These are phyloP conservation scores for Viridothelium virens DNA, from an alignment of 495 filamentous ascomycete species.

Conservation along the genomic window DNA sequence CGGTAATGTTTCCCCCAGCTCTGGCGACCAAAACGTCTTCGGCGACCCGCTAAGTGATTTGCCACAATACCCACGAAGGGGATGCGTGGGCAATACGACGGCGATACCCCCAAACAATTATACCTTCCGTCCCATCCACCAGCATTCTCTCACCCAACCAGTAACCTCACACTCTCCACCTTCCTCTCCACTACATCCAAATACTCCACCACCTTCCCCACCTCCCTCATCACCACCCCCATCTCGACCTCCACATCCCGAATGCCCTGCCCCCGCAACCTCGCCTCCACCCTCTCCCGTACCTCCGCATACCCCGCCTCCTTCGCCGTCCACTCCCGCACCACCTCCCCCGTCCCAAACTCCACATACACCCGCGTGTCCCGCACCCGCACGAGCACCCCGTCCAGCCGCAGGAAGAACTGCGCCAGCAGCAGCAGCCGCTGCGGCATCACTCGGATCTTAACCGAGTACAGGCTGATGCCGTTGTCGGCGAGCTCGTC, in stretches of 20 bases:
- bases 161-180: constrained; percentile 10
- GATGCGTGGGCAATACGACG: neutral
- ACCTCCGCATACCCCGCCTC: constrained; percentile 74
- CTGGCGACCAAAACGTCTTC: no score
- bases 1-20: no score
- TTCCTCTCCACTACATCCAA: constrained; percentile 30
- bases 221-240: constrained; percentile 46
- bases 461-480: constrained; percentile 76
- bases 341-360: constrained; percentile 70
- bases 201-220: constrained; percentile 52
- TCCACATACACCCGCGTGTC: constrained; percentile 92
- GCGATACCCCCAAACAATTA: no score
- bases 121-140: neutral
- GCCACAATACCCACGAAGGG: no score
- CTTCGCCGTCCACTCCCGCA: constrained; percentile 77
- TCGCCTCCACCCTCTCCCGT: constrained; percentile 60
- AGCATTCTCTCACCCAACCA: neutral
- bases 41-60: no score
- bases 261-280: constrained; percentile 16
- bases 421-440: constrained; percentile 74
- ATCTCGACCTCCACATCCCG: constrained; percentile 35
- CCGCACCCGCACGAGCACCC: constrained; percentile 73
- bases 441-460: constrained; percentile 84
- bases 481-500: constrained; percentile 97
- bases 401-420: constrained; percentile 91